phyloP scores from a whole-genome alignment of 2,329 filamentous ascomycete genomes.

The Acarospora socialis region DNA sequence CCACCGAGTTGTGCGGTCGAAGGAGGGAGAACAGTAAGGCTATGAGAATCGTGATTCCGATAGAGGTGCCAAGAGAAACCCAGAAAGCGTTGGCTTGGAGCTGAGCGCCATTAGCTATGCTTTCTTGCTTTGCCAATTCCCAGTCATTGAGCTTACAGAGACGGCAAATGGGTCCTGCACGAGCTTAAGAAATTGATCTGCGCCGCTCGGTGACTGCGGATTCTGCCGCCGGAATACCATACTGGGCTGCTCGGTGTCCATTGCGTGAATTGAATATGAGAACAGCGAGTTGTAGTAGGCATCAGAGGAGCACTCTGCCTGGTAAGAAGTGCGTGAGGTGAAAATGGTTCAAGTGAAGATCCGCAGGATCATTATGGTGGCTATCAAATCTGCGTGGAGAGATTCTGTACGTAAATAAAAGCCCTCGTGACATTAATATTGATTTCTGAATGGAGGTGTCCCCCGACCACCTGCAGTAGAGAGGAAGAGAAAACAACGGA shows the following conservation, averaged over 20 bases:
- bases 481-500: too few species aligned
- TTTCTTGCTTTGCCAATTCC: slow-evolving; percentile 9
- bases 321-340: too few species aligned
- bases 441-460: too few species aligned
- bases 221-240: background rate
- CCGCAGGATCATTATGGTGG: too few species aligned
- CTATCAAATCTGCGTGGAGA: too few species aligned
- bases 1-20: slow-evolving; percentile 77
- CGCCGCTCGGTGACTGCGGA: slow-evolving; percentile 3
- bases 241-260: background rate
- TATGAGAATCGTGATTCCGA: slow-evolving; percentile 60
- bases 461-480: too few species aligned
- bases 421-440: too few species aligned
- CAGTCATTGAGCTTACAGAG: slow-evolving; percentile 5
- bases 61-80: slow-evolving; percentile 65
- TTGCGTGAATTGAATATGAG: too few species aligned
- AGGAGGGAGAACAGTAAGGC: slow-evolving; percentile 75
- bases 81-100: slow-evolving; percentile 50
- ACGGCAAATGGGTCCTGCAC: slow-evolving; percentile 12
- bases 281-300: too few species aligned
- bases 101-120: slow-evolving; percentile 22
- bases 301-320: too few species aligned
- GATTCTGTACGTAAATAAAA: too few species aligned
- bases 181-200: slow-evolving; percentile 12
- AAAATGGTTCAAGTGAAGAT: too few species aligned